phyloP scores from a whole-genome alignment of 2,329 filamentous ascomycete species.

The Penicillium palitans region DNA sequence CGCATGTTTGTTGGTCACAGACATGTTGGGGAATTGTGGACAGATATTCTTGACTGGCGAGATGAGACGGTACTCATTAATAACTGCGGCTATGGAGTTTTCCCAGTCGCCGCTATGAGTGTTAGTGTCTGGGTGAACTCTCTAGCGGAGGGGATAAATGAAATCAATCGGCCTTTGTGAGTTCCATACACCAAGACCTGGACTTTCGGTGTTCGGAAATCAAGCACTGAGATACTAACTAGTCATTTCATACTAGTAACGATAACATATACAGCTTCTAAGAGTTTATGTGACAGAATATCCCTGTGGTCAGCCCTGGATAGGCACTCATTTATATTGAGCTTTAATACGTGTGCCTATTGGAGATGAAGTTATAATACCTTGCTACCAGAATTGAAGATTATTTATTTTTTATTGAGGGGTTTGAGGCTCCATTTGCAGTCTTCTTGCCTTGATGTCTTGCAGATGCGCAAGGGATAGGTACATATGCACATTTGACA shows the following conservation, averaged over 20 bases:
- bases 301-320: not conserved
- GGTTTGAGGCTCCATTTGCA: not conserved
- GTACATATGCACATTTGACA: too few species aligned
- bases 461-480: not conserved
- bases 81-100: constrained; percentile 58
- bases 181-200: constrained; percentile 16
- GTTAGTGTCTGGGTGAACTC: constrained; percentile 64
- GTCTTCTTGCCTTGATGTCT: not conserved
- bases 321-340: not conserved
- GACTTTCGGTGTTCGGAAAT: too few species aligned
- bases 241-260: not conserved
- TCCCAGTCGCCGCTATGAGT: constrained; percentile 56
- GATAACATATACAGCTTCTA: not conserved
- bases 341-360: not conserved
- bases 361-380: not conserved
- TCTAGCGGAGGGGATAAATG: constrained; percentile 53
- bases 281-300: not conserved
- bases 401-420: too few species aligned
- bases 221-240: not conserved
- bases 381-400: not conserved
- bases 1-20: constrained; percentile 63
- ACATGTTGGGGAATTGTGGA: constrained; percentile 63
- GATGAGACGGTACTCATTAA: constrained; percentile 60
- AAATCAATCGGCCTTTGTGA: constrained; percentile 47
- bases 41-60: constrained; percentile 60